Evolutionary conservation across 495 filamentous ascomycete species (phyloP), one percentile per base, ranked within the genome.

Genomic region (Talaromyces adpressus): DNA sequence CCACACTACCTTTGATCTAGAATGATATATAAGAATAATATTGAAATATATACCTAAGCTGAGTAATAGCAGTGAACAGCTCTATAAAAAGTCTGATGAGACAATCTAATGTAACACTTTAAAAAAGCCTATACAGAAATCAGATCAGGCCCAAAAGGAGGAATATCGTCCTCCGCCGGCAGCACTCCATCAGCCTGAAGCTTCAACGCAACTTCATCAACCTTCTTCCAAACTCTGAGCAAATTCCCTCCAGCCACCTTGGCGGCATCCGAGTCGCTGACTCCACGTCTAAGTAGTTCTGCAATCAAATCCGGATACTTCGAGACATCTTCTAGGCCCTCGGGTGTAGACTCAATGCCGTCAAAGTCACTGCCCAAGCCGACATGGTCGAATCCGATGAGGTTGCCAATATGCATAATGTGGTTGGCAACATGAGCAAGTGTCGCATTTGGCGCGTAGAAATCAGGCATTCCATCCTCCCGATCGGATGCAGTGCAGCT

Each of bases 241-340:
- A 93, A 61, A 69, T 94, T 94, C 1, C 83, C 86, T 0, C 91
- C 91, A 0, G 82, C 88, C 1, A 94, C 76, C 68, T 89, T 87
- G 23, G 70, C 77, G 1, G 82, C 87, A 66, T 94, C 85, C 52
- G 75, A 71, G 64, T 92, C 87, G 16, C 81, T 87, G 23, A 93
- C 76, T 2, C 89, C 91, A 20, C 84, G 81, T 45, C 71, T 73
- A 62, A 94, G 73, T 59, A 93, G 71, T 73, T 92, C 90, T 6
- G 82, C 86, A 6, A 97, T 84, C 61, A 98, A 73, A 54, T 86
- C 85, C 1, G 94, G 93, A 71, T 86, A 96, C 71, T 89, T 91
- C 57, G 86, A 87, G 29, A 97, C 92, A 74, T 97, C 92, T 52
- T 87, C 85, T 3, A 88, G 63, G 3, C 85, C 85, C 14, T 64